A percentile compares a stretch with the other conserved stretches of the same genome.
These are phyloP conservation scores for Talaromyces amestolkiae DNA, from an alignment of 2,329 filamentous ascomycete species.

Conservation along the genomic window DNA sequence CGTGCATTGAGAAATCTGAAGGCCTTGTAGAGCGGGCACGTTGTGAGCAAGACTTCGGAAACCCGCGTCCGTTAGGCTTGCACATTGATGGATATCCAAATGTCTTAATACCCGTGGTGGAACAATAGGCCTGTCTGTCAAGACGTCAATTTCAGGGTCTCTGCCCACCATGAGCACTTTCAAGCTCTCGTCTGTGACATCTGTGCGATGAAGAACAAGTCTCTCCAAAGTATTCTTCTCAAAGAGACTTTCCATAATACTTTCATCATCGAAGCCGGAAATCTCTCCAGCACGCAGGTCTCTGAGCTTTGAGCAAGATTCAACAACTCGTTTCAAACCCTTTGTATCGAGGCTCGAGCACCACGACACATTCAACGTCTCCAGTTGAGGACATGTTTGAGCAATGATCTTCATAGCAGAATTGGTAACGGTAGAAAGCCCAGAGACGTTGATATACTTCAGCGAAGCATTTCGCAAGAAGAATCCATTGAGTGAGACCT, in stretches of 20 bases:
- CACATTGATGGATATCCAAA: constrained; percentile 79
- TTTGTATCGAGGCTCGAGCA: constrained; percentile 79
- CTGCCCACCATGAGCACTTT: constrained; percentile 71
- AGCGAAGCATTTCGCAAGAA: constrained; percentile 75
- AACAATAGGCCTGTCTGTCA: constrained; percentile 73
- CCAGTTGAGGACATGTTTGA: constrained; percentile 74
- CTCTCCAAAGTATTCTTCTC: constrained; percentile 76
- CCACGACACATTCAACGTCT: constrained; percentile 87
- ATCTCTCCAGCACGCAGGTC: constrained; percentile 83
- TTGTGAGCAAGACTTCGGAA: constrained; percentile 70
- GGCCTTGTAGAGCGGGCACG: constrained; percentile 74
- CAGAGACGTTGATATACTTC: constrained; percentile 81
- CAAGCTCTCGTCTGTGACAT: constrained; percentile 72
- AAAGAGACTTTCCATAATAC: constrained; percentile 73
- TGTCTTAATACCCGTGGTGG: constrained; percentile 76
- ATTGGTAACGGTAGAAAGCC: constrained; percentile 72
- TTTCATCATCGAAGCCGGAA: constrained; percentile 70
- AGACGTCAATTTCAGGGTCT: constrained; percentile 73
- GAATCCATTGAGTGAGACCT: constrained; percentile 72
- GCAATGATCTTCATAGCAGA: constrained; percentile 83
- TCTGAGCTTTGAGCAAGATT: constrained; percentile 68
- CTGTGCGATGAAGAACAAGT: constrained; percentile 74
- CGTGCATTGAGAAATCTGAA: constrained; percentile 78
- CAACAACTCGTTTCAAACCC: constrained; percentile 70
- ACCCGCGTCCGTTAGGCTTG: constrained; percentile 67